Evolutionary conservation across 176 grass and related monocot species (phyloP).

Genomic region (Phragmites australis): DNA sequence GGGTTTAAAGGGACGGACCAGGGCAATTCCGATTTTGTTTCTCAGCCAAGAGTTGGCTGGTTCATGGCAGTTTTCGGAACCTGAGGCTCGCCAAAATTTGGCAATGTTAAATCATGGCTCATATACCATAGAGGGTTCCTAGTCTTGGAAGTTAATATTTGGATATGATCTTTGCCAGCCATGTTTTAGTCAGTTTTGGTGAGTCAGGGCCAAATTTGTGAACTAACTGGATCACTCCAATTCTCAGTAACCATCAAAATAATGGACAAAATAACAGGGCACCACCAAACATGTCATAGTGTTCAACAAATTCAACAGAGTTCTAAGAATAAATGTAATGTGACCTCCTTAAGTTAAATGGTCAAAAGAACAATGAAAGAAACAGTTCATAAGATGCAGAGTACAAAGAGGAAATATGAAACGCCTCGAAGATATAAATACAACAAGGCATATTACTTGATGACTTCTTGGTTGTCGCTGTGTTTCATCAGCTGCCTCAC

Average conservation of each 20-base stretch:
- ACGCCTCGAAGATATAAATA: background rate
- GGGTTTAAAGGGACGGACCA: no score
- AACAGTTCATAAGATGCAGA: background rate
- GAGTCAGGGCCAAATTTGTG: background rate
- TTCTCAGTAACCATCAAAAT: background rate
- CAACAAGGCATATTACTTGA: slow-evolving; percentile 70
- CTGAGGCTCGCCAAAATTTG: no score
- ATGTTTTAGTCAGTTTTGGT: background rate
- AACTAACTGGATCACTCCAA: background rate
- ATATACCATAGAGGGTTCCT: no score
- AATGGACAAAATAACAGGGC: background rate
- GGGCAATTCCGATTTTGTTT: no score
- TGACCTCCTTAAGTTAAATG: background rate
- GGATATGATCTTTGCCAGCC: background rate
- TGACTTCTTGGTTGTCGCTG: slow-evolving; percentile 72
- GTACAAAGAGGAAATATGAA: slow-evolving; percentile 17
- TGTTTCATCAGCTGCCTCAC: slow-evolving; percentile 72
- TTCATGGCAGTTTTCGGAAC: no score
- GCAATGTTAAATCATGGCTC: no score
- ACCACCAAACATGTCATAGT: background rate
- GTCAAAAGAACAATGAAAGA: background rate
- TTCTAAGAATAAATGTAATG: no score
- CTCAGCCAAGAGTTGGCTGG: no score
- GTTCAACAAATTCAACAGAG: no score
- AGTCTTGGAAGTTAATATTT: background rate